Evolutionary conservation across 2,329 filamentous ascomycete genomes (phyloP), one percentile per base, ranked within the genome.

Genomic region (Aaosphaeria pasadenensis): DNA sequence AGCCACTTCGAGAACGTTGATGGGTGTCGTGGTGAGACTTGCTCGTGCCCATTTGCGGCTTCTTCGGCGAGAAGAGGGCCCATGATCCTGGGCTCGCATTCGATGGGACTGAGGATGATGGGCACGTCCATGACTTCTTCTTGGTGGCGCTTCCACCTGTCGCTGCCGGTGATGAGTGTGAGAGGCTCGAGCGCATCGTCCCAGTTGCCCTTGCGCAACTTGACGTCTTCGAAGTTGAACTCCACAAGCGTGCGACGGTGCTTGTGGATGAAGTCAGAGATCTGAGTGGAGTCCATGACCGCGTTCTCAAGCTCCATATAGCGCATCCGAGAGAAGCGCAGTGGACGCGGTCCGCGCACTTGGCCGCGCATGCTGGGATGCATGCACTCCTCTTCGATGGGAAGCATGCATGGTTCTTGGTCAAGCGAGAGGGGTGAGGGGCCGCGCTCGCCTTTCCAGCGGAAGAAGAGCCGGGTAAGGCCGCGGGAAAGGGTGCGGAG

Each of bases 161-260:
- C 71, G 67, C 61, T 59, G 44, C 69, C 63, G 7, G 66, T 66
- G 43, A 62, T 76, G 61, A 61, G 56, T 29, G 80, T 83, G 48
- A 95, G 73, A 1, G 88, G 87, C 36, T 84, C 82, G n/a, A 95
- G 79, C 0, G 89, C 89, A 30, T 91, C 86, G 49, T 94, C 87
- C 89, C 89, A 95, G 48, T 77, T 86, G 30, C 87, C 89, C 51
- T 81, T 79, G 44, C 83, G 78, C 39, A 95, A 78, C 30, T 80
- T 76, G 13, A 91, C 84, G 53, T 88, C 85, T 63, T 91, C 85
- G 67, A 95, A 90, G 65, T 90, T 85, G 62, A 92, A 89, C 62
- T 92, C 87, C 54, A 81, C 78, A 41, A 95, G 81, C 1, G 83
- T 86, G 47, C 76, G 74, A 30, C 82, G 79, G 70, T 95, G 89